Evolutionary conservation across 495 filamentous ascomycete genomes (phyloP), one percentile per base, ranked within the genome.

Genomic region (Talaromyces adpressus): DNA sequence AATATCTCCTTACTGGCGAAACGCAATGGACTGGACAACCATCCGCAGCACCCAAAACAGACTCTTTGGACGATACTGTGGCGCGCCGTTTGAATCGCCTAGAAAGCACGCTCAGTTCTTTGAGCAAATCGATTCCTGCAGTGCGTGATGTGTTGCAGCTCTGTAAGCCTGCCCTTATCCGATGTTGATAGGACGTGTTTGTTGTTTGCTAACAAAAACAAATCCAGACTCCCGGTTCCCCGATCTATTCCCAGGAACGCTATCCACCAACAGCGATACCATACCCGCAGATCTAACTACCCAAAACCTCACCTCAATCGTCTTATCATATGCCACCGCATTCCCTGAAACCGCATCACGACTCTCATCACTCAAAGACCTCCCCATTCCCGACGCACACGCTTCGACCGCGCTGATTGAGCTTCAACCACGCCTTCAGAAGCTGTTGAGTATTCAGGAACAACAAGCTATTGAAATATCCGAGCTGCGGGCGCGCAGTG

Each of bases 281-380:
- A 66, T 80, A 32, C 79, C 82, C 0, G 75, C 77, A 41, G 74
- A 75, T 18, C 71, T 83, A 9, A 76, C 75, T 6, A 73, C 73
- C 4, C 68, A 73, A 45, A 77, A 80, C 62, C 69, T 82, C 39
- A 61, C 86, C 61, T 85, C 90, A 16, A 89, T 91, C 8, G 79
- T 97, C 34, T 83, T 94, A 23, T 83, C 91, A 29, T 87, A 87
- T 52, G 89, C 90, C 0, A 81, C 89, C 14, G 81, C 84, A 2
- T 96, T 89, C 75, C 88, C 89, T 18, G 82, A 87, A 22, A 91
- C 88, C 0, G 86, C 88, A 6, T 96, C 92, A 0, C 87, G 87
- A 8, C 83, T 96, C 7, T 89, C 87, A n/a, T 89, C 89, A 1
- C 85, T 93, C 18, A 81, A 83, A 32, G 92, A 96, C 76, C 84